phyloP scores from a whole-genome alignment of 495 filamentous ascomycete genomes.

The Trichocladium antarcticum region DNA sequence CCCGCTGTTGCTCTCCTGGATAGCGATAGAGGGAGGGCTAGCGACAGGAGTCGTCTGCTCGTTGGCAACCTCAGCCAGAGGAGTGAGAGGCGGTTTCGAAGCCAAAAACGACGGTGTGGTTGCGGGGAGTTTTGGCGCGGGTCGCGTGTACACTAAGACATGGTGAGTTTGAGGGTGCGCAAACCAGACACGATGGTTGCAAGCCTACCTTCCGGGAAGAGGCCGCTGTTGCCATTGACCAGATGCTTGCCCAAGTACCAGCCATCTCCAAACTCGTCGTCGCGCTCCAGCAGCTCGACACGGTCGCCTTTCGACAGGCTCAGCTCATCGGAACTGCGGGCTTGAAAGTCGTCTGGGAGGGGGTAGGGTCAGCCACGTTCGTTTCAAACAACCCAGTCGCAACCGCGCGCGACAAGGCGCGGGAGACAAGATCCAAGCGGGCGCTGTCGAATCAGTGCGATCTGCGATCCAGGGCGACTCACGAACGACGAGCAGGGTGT shows the following conservation, averaged over 20 bases:
- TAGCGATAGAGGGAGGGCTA: conserved; percentile 17
- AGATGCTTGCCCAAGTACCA: conserved; percentile 89
- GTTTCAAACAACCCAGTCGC: background rate
- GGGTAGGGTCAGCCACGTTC: conserved; percentile 13
- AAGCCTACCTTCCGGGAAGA: conserved; percentile 77
- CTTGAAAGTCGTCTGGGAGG: conserved; percentile 67
- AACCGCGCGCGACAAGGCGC: too few species aligned
- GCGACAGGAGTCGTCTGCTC: conserved; percentile 16
- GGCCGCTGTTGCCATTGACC: conserved; percentile 60
- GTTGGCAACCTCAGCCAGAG: conserved; percentile 22
- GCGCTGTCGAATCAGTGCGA: background rate
- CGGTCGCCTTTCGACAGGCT: conserved; percentile 77
- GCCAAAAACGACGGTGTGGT: conserved; percentile 15
- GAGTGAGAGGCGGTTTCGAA: conserved; percentile 23
- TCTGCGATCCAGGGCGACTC: conserved; percentile 37
- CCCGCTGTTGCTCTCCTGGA: conserved; percentile 26
- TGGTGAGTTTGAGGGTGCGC: conserved; percentile 9
- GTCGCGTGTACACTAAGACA: conserved; percentile 42
- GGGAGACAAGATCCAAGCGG: background rate
- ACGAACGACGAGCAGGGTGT: conserved; percentile 69
- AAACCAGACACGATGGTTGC: background rate
- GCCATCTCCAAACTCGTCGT: conserved; percentile 95
- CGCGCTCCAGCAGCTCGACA: conserved; percentile 83
- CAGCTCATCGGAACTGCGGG: conserved; percentile 86
- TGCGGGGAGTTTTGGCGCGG: conserved; percentile 32